These are phyloP conservation scores for Amylostereum areolatum DNA, from an alignment of 1,284 basidiomycete species.

Conservation along the genomic window DNA sequence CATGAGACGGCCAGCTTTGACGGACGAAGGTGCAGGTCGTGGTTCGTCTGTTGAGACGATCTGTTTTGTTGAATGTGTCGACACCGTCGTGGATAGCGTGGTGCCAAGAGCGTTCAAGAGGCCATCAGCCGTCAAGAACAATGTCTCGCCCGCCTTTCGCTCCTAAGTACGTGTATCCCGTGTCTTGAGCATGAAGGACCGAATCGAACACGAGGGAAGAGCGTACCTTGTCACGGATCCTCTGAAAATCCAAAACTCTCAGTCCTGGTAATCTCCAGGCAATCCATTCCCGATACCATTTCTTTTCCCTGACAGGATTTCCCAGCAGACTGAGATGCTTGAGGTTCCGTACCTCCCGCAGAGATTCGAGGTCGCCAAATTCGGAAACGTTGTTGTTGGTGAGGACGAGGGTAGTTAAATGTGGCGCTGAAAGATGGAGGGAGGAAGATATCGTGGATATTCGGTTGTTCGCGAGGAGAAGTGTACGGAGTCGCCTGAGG, in stretches of 20 bases:
- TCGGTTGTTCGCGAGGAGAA: slow-evolving; percentile 86
- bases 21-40: slow-evolving; percentile 48
- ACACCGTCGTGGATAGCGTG: slow-evolving; percentile 68
- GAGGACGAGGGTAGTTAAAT: slow-evolving; percentile 75
- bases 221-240: slow-evolving; percentile 91
- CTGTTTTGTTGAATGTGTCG: slow-evolving; percentile 54
- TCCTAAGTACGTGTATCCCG: slow-evolving; percentile 43
- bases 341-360: slow-evolving; percentile 74
- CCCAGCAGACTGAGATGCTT: slow-evolving; percentile 82
- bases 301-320: slow-evolving; percentile 90
- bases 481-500: slow-evolving; percentile 71
- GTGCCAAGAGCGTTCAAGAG: slow-evolving; percentile 80
- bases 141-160: slow-evolving; percentile 62
- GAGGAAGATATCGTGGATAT: slow-evolving; percentile 78
- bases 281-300: slow-evolving; percentile 97
- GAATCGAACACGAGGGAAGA: slow-evolving; percentile 10
- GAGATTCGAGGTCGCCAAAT: slow-evolving; percentile 80
- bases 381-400: slow-evolving; percentile 73
- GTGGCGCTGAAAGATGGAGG: slow-evolving; percentile 78
- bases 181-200: slow-evolving; percentile 1
- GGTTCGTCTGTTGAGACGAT: slow-evolving; percentile 65
- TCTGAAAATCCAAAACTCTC: slow-evolving; percentile 94
- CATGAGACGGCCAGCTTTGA: slow-evolving; percentile 80
- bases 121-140: slow-evolving; percentile 74
- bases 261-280: slow-evolving; percentile 78